Conservation (phyloP, 2,329 filamentous ascomycete genomes). For the Monilinia polystroma region DNA sequence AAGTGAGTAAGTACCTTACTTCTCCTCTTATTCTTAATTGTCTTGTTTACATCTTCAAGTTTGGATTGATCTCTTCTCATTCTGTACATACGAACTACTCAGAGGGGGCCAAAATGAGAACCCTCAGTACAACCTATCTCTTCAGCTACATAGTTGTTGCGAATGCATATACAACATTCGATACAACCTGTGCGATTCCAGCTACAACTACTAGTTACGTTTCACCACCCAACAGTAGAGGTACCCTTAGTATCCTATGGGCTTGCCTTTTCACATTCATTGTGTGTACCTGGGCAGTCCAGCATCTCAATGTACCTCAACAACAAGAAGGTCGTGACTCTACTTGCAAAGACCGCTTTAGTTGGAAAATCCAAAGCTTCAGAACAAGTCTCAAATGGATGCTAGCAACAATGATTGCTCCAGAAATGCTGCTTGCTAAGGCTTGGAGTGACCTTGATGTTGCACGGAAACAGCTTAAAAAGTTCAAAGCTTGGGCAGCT, state of each 20-base stretch:
- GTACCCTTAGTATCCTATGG: conserved; percentile 33
- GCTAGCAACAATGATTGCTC: conserved; percentile 23
- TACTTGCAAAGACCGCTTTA: conserved; percentile 1
- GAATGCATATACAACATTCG: conserved; percentile 12
- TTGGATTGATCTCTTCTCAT: not conserved
- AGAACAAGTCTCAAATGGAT: conserved; percentile 25
- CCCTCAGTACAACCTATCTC: not conserved
- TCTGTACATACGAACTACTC: not conserved
- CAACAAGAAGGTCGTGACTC: conserved; percentile 4
- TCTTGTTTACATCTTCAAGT: not conserved
- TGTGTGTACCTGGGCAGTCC: conserved; percentile 28
- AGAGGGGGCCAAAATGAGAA: not conserved
- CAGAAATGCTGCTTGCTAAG: conserved; percentile 25
- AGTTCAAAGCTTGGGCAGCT: conserved; percentile 17
- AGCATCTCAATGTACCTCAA: conserved; percentile 32
- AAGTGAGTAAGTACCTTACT: too few relatives aligned
- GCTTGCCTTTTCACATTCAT: conserved; percentile 29
- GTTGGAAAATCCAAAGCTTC: conserved; percentile 4
- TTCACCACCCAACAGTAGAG: conserved; percentile 26
- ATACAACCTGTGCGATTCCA: conserved; percentile 16
- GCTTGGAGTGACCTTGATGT: conserved; percentile 16
- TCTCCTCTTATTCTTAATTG: not conserved
- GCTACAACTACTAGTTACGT: conserved; percentile 18
- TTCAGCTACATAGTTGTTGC: not conserved
- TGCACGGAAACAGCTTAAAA: conserved; percentile 11